phyloP scores from a whole-genome alignment of 2,329 filamentous ascomycete species.

The Fusarium miscanthi region DNA sequence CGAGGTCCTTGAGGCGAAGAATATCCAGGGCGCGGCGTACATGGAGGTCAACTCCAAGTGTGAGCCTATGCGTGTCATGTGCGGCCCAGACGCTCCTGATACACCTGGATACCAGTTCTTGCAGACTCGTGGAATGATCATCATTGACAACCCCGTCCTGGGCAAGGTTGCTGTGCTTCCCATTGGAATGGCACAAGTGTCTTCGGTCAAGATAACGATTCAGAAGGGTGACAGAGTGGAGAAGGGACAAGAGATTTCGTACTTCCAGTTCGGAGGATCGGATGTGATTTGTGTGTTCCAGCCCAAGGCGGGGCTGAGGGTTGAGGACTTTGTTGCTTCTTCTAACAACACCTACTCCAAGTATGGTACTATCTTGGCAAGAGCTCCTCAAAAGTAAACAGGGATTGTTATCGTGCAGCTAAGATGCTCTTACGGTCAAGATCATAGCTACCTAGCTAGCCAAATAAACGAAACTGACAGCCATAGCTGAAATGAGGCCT shows the following conservation, averaged over 20 bases:
- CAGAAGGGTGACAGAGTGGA: background rate
- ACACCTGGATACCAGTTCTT: conserved; percentile 3
- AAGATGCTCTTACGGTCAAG: fast-evolving
- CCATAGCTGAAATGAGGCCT: background rate
- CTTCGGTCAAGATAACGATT: background rate
- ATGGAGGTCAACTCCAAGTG: conserved; percentile 10
- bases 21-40: conserved; percentile 4
- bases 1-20: conserved; percentile 2
- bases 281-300: conserved; percentile 19
- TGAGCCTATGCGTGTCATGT: background rate
- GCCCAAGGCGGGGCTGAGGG: background rate
- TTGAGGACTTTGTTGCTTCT: conserved; percentile 5
- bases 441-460: fast-evolving
- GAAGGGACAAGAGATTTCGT: conserved; percentile 9
- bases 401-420: fast-evolving
- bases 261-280: conserved; percentile 20
- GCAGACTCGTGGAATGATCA: conserved; percentile 10
- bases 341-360: conserved; percentile 8
- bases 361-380: conserved; percentile 2
- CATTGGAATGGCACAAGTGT: conserved; percentile 10
- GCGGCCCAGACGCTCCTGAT: background rate
- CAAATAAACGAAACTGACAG: background rate
- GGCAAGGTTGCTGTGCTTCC: conserved; percentile 5
- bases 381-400: background rate
- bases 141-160: background rate